These are phyloP conservation scores for Aurantiochytrium sp. DNA, from an alignment of 108 stramenopile genomes.

Conservation along the genomic window DNA sequence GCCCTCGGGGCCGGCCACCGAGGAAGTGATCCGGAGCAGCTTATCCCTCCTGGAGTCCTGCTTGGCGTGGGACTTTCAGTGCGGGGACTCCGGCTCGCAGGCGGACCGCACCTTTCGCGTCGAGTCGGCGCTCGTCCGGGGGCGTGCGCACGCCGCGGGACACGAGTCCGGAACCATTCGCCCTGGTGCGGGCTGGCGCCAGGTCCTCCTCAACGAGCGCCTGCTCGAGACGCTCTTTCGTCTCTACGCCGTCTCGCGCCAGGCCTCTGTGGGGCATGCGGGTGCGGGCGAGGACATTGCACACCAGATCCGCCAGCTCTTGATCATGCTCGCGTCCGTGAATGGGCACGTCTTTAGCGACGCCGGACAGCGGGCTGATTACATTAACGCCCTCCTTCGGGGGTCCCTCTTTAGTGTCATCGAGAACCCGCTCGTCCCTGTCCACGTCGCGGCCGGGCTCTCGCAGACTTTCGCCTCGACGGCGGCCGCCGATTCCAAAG, in stretches of 20 bases:
- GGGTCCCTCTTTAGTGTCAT: background rate
- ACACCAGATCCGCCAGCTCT: background rate
- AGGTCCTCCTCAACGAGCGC: background rate
- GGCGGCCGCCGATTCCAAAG: background rate
- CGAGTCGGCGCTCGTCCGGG: background rate
- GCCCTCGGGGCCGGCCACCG: background rate
- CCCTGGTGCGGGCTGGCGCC: background rate
- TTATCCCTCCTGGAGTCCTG: background rate
- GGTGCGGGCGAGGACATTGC: background rate
- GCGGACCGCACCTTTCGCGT: background rate
- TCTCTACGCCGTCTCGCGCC: background rate
- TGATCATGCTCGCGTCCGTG: background rate
- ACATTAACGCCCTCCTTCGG: background rate
- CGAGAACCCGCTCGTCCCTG: background rate
- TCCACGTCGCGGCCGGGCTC: background rate
- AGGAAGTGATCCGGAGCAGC: background rate
- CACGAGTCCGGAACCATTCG: background rate
- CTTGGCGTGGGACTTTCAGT: background rate
- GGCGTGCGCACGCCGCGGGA: background rate
- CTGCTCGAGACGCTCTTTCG: slow-evolving; percentile 15
- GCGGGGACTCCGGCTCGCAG: background rate
- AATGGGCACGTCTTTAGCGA: background rate
- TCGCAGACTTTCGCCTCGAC: background rate
- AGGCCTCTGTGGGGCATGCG: background rate
- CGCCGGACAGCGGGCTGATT: background rate